Conservation (phyloP, 2,329 filamentous ascomycete genomes). For the Byssothecium circinans region DNA sequence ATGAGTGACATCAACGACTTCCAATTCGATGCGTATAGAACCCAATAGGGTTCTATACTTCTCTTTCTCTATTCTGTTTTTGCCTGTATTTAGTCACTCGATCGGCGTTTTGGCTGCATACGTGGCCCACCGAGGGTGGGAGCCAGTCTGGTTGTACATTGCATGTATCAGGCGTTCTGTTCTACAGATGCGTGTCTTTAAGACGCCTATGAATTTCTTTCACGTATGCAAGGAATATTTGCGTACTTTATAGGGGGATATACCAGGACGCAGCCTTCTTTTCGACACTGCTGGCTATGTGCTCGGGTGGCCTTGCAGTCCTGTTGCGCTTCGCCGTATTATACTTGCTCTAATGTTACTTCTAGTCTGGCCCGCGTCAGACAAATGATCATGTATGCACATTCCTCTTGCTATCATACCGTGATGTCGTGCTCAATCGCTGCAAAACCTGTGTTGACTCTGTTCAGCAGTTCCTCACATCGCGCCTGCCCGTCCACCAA, state of each 20-base stretch:
- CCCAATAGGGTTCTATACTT: conserved; percentile 10
- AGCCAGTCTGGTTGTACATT: background rate
- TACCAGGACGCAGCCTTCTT: background rate
- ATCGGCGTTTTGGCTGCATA: background rate
- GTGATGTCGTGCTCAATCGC: background rate
- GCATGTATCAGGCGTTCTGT: background rate
- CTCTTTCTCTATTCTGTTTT: background rate
- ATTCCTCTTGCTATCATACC: background rate
- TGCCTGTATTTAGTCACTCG: background rate
- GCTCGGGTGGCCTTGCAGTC: background rate
- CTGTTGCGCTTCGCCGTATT: background rate
- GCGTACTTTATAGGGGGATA: background rate
- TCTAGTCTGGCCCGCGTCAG: background rate
- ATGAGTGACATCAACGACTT: conserved; percentile 21
- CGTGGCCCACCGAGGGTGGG: background rate
- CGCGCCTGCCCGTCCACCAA: background rate
- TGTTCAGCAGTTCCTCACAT: too few relatives aligned
- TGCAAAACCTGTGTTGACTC: background rate
- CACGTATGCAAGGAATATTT: background rate
- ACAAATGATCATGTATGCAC: background rate
- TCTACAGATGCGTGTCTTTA: background rate
- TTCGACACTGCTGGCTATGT: background rate
- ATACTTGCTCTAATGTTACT: background rate
- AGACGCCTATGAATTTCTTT: background rate
- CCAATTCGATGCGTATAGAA: conserved; percentile 33